Evolutionary conservation across 352 stramenopile species (phyloP), one percentile per base, ranked within the genome.

Genomic region (Phytopythium cucurbitacearum): DNA sequence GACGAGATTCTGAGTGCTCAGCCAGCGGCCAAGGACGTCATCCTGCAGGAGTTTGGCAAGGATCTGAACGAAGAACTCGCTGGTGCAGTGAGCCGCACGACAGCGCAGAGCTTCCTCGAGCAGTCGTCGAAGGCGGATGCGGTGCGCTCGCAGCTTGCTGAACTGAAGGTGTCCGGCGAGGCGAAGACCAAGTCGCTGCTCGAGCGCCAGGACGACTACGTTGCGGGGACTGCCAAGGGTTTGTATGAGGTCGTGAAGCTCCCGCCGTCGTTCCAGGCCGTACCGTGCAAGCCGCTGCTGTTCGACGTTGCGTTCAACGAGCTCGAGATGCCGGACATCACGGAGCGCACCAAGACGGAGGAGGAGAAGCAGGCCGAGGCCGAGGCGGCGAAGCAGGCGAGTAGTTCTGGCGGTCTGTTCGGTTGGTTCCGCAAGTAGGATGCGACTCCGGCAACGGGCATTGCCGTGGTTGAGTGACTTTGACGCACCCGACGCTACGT

Each of bases 301-400:
- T 91, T 94, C 45, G 83, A 94, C 56, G 70, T 91, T 50, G 80
- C 83, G 40, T 89, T 90, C 55, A 89, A 87, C 50, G 83, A 90
- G 65, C 69, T 94, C 42, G 78, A 87, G 57, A 80, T 91, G 48
- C 83, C 83, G 3, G 77, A 90, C 50, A 77, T 94, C 56, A 79
- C 71, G 34, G 70, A 85, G 42, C 80, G 83, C 42, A 86, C 72
- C 39, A 92, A 88, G 73, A 87, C 76, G 35, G 71, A 89, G 12
- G 77, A 87, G 48, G 73, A 89, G 64, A 89, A 85, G 66, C 60
- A 71, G 21, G 67, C 73, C 0, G 78, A 91, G 53, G 68, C 67
- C 3, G 69, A 65, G 16, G 62, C 70, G 1, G 57, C 67, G 15
- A 60, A 52, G 7, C 72, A 76, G 46, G 60, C 72, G 28, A 59